These are phyloP conservation scores for Diaporthe eres DNA, from an alignment of 2,329 filamentous ascomycete species.

Conservation along the genomic window DNA sequence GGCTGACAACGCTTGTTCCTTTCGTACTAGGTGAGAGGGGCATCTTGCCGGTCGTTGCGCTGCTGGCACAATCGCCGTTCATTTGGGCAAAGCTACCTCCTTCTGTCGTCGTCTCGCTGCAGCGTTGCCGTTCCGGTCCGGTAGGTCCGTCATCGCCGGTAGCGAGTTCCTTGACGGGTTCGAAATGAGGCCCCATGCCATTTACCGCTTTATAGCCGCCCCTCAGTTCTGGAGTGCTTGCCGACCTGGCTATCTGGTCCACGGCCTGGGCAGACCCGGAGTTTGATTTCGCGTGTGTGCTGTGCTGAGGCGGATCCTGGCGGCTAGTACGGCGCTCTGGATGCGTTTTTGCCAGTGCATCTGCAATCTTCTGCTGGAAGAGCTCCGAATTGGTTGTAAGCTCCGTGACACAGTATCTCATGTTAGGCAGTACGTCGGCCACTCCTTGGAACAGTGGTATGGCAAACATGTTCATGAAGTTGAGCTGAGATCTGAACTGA, in stretches of 20 bases:
- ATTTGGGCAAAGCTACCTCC: constrained; percentile 68
- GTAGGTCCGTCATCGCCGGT: constrained; percentile 59
- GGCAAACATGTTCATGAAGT: constrained; percentile 97
- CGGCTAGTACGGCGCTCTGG: constrained; percentile 50
- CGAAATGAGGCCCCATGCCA: constrained; percentile 60
- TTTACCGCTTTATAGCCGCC: constrained; percentile 59
- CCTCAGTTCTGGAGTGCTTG: constrained; percentile 52
- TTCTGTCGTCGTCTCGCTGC: constrained; percentile 75
- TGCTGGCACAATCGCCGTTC: constrained; percentile 73
- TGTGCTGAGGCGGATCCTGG: constrained; percentile 20
- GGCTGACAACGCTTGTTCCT: constrained; percentile 75
- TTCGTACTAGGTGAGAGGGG: constrained; percentile 75
- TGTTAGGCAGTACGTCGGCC: constrained; percentile 85
- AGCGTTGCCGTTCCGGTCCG: constrained; percentile 63
- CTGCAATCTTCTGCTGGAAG: constrained; percentile 78
- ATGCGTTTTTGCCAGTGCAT: constrained; percentile 70
- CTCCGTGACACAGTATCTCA: constrained; percentile 88
- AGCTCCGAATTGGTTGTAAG: constrained; percentile 81
- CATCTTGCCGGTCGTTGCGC: constrained; percentile 74
- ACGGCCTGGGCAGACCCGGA: constrained; percentile 19
- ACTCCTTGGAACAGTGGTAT: constrained; percentile 92
- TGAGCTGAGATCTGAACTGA: constrained; percentile 88
- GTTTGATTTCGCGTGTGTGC: constrained; percentile 8
- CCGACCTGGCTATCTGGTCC: constrained; percentile 49
- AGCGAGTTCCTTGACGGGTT: constrained; percentile 62